A percentile compares a stretch with the other conserved stretches of the same genome.
These are phyloP conservation scores for Orychophragmus violaceus DNA, from an alignment of 345 rosid species.

Conservation along the genomic window DNA sequence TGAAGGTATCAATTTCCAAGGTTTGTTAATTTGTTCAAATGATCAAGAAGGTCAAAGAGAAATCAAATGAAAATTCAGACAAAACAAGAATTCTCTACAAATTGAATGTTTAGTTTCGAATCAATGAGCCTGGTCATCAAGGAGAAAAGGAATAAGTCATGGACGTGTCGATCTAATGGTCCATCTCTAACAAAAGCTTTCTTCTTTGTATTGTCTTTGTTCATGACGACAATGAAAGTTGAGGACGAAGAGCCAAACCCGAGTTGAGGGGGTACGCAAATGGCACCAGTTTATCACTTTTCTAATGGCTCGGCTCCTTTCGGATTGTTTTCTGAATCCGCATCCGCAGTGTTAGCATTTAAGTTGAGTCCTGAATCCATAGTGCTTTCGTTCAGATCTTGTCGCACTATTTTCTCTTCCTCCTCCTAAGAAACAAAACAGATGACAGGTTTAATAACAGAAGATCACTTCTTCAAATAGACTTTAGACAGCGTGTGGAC, in stretches of 20 bases:
- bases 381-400: constrained; percentile 88
- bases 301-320: constrained; percentile 27
- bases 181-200: background rate
- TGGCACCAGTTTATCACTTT: background rate
- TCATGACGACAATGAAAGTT: background rate
- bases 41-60: background rate
- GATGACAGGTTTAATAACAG: background rate
- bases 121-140: constrained; percentile 6
- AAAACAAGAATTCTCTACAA: background rate
- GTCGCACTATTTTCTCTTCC: constrained; percentile 47
- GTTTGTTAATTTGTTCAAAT: background rate
- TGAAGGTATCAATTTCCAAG: background rate
- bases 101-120: constrained; percentile 1
- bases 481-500: background rate
- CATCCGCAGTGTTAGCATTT: constrained; percentile 42
- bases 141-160: background rate
- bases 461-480: background rate
- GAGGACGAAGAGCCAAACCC: background rate
- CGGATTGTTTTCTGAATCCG: constrained; percentile 32
- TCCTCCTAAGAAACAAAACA: constrained; percentile 43
- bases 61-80: constrained; percentile 8
- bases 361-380: constrained; percentile 66
- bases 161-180: background rate
- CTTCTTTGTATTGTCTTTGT: constrained; percentile 6
- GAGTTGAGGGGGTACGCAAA: background rate